Conservation (phyloP, 495 filamentous ascomycete genomes). For the Oleoguttula mirabilis region DNA sequence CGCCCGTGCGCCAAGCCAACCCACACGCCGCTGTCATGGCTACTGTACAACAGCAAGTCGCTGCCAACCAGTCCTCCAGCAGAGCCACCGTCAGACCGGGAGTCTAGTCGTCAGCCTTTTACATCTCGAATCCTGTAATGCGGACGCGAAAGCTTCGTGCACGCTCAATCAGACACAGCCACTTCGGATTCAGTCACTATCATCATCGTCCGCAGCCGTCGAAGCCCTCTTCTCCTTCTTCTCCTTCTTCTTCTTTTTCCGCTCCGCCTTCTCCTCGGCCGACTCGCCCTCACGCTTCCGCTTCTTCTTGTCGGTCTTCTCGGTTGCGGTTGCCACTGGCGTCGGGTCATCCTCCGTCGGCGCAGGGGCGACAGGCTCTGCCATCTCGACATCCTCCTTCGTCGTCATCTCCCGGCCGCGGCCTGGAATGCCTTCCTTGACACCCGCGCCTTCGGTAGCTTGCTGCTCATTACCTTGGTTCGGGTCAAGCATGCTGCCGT, state of each 20-base stretch:
- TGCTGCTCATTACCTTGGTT: conserved; percentile 9
- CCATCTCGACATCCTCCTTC: conserved; percentile 30
- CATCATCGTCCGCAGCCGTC: conserved; percentile 9
- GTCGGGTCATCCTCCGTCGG: background rate
- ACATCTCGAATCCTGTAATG: too few species aligned
- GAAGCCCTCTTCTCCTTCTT: conserved; percentile 22
- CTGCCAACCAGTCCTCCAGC: background rate
- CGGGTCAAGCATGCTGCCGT: background rate
- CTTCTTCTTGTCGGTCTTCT: conserved; percentile 26
- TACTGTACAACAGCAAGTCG: background rate
- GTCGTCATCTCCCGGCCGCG: conserved; percentile 30
- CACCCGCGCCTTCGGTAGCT: conserved; percentile 13
- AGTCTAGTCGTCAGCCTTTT: background rate
- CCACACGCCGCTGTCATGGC: conserved; percentile 2
- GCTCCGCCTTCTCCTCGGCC: conserved; percentile 28
- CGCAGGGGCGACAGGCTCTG: conserved; percentile 28
- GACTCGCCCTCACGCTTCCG: conserved; percentile 26
- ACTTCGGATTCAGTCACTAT: conserved; percentile 22
- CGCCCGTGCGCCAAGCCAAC: too few species aligned
- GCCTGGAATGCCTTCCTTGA: conserved; percentile 18
- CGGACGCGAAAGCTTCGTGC: too few species aligned
- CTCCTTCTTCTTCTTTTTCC: conserved; percentile 30
- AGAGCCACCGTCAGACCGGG: background rate
- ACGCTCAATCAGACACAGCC: too few species aligned
- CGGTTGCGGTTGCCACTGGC: conserved; percentile 12